Conservation (phyloP, 2,329 filamentous ascomycete genomes). For the Colletotrichum godetiae region DNA sequence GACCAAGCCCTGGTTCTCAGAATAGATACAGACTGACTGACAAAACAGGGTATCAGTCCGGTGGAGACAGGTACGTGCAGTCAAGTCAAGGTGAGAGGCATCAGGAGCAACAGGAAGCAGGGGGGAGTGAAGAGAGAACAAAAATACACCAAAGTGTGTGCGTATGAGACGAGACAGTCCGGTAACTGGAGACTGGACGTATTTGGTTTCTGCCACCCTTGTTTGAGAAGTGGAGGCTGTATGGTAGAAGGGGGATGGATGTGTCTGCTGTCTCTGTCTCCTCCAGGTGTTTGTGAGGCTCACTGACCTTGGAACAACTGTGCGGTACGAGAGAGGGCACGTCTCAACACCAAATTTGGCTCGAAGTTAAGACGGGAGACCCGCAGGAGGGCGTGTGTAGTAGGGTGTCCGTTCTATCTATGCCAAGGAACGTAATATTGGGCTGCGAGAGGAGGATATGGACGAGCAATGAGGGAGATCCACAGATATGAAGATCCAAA, state of each 20-base stretch:
- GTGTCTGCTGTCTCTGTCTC: conserved; percentile 8
- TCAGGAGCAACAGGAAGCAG: neutral
- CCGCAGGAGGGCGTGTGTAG: conserved; percentile 2
- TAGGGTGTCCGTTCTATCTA: neutral
- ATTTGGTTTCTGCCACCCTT: conserved; percentile 22
- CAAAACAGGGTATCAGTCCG: conserved; percentile 33
- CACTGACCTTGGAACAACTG: conserved; percentile 11
- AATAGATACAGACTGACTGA: conserved; percentile 27
- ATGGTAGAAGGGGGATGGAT: neutral
- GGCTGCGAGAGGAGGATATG: conserved; percentile 1
- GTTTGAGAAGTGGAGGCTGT: conserved; percentile 18
- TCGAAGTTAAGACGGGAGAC: conserved; percentile 22
- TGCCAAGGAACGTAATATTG: neutral
- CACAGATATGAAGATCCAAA: conserved; percentile 15
- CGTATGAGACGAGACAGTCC: conserved; percentile 33
- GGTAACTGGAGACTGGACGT: conserved; percentile 20
- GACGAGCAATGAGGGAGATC: neutral
- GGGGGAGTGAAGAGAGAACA: neutral
- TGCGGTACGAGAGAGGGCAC: conserved; percentile 18
- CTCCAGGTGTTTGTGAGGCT: conserved; percentile 8
- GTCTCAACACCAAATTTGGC: conserved; percentile 17
- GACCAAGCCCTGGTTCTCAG: conserved; percentile 31
- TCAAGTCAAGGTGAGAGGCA: conserved; percentile 2
- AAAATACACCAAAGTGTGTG: conserved; percentile 20
- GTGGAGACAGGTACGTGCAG: conserved; percentile 25